Evolutionary conservation across 2,329 filamentous ascomycete species (phyloP), one percentile per base, ranked within the genome.

Genomic region (Apiospora hydei): DNA sequence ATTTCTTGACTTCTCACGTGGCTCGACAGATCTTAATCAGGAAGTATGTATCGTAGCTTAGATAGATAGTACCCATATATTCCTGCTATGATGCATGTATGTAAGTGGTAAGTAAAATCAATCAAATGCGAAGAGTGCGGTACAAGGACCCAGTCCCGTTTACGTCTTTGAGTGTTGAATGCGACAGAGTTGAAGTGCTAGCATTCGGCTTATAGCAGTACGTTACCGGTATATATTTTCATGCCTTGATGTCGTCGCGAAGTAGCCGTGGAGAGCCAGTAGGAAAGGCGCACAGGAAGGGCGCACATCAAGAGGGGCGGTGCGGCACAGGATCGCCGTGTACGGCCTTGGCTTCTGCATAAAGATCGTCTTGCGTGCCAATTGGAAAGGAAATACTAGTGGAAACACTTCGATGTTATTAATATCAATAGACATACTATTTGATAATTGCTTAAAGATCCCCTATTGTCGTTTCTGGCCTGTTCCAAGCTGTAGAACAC

Each of bases 321-420:
- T 16, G 44, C 44, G 16, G 44, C 44, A 16, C 16, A 47, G 44
- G 44, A 16, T 7, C 44, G 44, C 44, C 44, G 44, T 47, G 44
- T 49, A 24, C 30, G 34, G 57, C 57, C 57, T 41, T 64, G 57
- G 34, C 34, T 41, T 41, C 38, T 64, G 30, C 34, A 64, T 64
- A 64, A 64, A 64, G 57, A 41, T n/a, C 57, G 57, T 7, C 34
- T 41, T 64, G 3, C 57, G 34, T 24, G 34, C 57, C 57, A 64
- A n/a, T 4, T 18, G 16, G 30, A 34, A 30, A 6, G 51, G 14
- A 21, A 14, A 57, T 16, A 30, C 26, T 34, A 18, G 51, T 34
- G 24, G 26, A 30, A 6, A 49, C 46, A 49, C 46, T 34, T 38
- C 34, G 34, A 38, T 38, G 34, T 38, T 34, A 34, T 30, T 30